Evolutionary conservation across 2,329 filamentous ascomycete species (phyloP).

Genomic region (Fusarium sororula): DNA sequence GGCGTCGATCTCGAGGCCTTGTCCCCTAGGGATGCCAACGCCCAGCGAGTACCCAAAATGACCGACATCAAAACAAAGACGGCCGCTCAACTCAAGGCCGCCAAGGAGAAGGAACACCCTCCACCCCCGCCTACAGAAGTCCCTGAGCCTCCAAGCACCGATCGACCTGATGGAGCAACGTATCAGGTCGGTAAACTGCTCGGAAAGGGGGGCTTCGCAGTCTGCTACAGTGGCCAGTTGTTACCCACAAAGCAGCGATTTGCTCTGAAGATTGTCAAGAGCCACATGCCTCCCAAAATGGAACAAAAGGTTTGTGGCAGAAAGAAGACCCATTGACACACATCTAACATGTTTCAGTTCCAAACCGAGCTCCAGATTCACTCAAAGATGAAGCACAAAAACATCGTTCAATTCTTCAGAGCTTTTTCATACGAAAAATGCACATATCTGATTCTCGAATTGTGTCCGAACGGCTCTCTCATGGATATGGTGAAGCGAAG

Average conservation of each 20-base stretch:
- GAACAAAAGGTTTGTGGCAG: conserved; percentile 77
- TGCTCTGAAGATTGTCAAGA: conserved; percentile 85
- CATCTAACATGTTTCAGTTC: conserved; percentile 57
- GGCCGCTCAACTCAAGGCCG: conserved; percentile 62
- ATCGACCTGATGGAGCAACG: conserved; percentile 74
- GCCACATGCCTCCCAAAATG: conserved; percentile 83
- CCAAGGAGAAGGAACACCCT: conserved; percentile 73
- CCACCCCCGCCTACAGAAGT: conserved; percentile 70
- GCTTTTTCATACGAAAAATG: conserved; percentile 90
- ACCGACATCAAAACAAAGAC: conserved; percentile 63
- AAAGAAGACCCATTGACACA: background rate
- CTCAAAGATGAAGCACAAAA: conserved; percentile 95
- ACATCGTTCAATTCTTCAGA: conserved; percentile 94
- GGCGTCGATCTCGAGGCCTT: conserved; percentile 68
- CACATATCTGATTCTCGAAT: conserved; percentile 92
- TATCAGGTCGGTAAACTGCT: conserved; percentile 80
- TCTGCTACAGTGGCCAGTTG: conserved; percentile 78
- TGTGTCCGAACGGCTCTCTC: conserved; percentile 94
- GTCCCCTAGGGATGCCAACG: conserved; percentile 72
- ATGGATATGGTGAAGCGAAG: conserved; percentile 98
- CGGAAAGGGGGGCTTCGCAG: conserved; percentile 84
- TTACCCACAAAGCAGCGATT: conserved; percentile 72
- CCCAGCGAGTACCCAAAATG: conserved; percentile 61
- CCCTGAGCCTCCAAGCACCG: conserved; percentile 70
- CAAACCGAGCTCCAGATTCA: conserved; percentile 94